Conservation (phyloP, 208 protist genomes). For the Acanthamoeba royreba region DNA sequence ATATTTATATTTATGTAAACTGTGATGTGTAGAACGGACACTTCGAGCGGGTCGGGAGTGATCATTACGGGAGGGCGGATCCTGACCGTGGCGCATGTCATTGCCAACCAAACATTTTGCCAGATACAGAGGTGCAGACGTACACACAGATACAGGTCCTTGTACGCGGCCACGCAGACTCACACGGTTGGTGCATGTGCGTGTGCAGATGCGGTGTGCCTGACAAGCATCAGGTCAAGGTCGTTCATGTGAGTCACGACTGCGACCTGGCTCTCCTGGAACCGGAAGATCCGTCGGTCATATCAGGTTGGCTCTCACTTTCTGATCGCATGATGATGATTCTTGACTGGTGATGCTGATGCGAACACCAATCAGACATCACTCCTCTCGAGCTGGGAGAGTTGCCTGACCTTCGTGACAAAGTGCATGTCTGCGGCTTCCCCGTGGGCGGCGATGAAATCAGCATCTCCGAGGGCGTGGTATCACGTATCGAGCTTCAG, state of each 20-base stretch:
- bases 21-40: neutral
- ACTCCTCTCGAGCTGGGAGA: neutral
- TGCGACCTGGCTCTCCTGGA: conserved; percentile 37
- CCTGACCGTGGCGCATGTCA: conserved; percentile 42
- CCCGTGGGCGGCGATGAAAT: conserved; percentile 47
- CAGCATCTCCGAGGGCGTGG: conserved; percentile 47
- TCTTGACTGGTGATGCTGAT: neutral
- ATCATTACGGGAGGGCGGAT: neutral
- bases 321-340: neutral
- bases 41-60: neutral
- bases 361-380: neutral
- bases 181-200: neutral
- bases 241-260: conserved; percentile 37
- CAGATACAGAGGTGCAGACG: neutral
- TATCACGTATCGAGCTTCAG: conserved; percentile 45
- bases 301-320: neutral
- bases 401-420: neutral
- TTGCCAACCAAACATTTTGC: conserved; percentile 37
- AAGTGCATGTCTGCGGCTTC: conserved; percentile 20
- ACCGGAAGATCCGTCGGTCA: neutral
- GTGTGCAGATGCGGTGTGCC: neutral
- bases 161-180: neutral
- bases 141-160: neutral
- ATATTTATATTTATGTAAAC: neutral
- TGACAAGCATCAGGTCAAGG: neutral